Evolutionary conservation across 139 green algal genomes (phyloP).

Genomic region (Limnomonas spitsbergensis): DNA sequence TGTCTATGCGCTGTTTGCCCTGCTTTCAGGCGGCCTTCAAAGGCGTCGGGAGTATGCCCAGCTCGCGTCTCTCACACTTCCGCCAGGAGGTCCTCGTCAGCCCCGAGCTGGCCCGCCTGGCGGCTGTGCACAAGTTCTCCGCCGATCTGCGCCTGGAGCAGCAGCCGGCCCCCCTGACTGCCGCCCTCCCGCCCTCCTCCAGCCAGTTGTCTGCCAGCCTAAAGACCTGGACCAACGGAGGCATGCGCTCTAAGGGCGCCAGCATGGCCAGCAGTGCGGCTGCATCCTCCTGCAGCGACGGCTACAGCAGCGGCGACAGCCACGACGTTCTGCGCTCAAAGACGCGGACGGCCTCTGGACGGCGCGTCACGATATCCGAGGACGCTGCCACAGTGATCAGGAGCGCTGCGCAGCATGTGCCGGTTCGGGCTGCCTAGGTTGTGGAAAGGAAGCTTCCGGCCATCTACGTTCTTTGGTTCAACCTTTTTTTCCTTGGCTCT

Average conservation of each 20-base stretch:
- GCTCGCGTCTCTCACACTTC: background rate
- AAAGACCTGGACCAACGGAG: background rate
- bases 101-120: background rate
- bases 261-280: background rate
- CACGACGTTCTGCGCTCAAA: background rate
- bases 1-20: background rate
- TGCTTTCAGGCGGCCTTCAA: slow-evolving; percentile 6
- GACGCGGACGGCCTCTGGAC: background rate
- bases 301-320: background rate
- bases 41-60: background rate
- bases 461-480: no score
- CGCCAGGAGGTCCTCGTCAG: background rate
- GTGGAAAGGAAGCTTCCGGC: no score
- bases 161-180: background rate
- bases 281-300: background rate
- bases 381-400: background rate
- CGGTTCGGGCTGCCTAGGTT: no score
- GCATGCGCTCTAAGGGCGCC: background rate
- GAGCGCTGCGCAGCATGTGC: no score
- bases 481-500: no score
- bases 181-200: background rate
- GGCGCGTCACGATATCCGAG: background rate
- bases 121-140: background rate
- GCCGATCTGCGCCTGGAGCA: background rate
- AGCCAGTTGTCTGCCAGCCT: background rate